phyloP scores from a whole-genome alignment of 139 green algal species.

The Chlamydomonas asymmetrica region DNA sequence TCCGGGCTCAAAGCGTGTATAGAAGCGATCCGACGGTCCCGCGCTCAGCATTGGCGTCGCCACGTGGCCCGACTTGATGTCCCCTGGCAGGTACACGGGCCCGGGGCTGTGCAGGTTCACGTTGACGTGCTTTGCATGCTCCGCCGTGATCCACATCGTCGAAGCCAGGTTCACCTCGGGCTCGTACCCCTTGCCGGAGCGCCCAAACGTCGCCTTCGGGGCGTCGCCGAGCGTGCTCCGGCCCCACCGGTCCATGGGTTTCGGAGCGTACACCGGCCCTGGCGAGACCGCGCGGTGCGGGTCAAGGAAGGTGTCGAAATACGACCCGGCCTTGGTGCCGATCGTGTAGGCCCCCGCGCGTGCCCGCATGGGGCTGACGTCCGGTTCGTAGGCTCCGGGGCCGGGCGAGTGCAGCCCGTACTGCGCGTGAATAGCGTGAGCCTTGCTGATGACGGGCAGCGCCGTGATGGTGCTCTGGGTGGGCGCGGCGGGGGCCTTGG shows the following conservation, averaged over 20 bases:
- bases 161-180: constrained; percentile 16
- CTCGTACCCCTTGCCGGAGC: constrained; percentile 5
- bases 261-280: constrained; percentile 8
- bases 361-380: not conserved
- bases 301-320: constrained; percentile 21
- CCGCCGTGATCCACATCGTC: not conserved
- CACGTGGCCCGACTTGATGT: not conserved
- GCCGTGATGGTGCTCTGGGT: too few species aligned
- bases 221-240: not conserved
- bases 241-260: not conserved
- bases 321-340: constrained; percentile 4
- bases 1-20: constrained; percentile 17
- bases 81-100: not conserved
- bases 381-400: constrained; percentile 1
- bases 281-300: not conserved
- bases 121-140: constrained; percentile 12
- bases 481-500: too few species aligned
- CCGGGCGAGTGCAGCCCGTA: constrained; percentile 16
- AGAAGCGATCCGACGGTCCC: constrained; percentile 11
- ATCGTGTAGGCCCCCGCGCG: constrained; percentile 4
- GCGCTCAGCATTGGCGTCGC: not conserved
- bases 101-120: constrained; percentile 7
- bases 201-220: constrained; percentile 25
- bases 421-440: constrained; percentile 13
- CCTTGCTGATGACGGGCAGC: constrained; percentile 20